A percentile compares a stretch with the other conserved stretches of the same genome.
Evolutionary conservation across 345 rosid species (phyloP).

Genomic region (Lenwebbia sp.): DNA sequence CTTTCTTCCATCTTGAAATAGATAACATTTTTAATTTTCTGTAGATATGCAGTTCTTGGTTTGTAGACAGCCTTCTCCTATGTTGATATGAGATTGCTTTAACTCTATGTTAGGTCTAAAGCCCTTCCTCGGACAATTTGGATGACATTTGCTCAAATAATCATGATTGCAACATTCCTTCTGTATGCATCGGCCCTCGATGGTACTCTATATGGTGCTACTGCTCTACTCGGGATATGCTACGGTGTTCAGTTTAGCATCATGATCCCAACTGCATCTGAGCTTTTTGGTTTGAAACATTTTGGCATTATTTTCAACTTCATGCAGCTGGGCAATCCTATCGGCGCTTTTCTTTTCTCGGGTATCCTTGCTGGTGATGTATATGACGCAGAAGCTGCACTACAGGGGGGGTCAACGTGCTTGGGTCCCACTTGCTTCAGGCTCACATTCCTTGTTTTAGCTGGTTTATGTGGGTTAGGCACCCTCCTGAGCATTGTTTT

Average conservation of each 20-base stretch:
- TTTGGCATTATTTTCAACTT: conserved; percentile 84
- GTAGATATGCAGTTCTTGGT: neutral
- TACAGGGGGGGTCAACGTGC: conserved; percentile 71
- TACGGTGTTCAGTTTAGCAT: conserved; percentile 57
- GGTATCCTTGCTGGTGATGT: conserved; percentile 68
- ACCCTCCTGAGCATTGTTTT: conserved; percentile 50
- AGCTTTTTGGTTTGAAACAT: conserved; percentile 82
- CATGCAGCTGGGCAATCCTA: conserved; percentile 71
- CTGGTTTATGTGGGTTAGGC: conserved; percentile 66
- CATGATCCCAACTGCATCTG: conserved; percentile 76
- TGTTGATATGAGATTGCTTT: neutral
- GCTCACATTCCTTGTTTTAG: conserved; percentile 65
- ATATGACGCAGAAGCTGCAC: conserved; percentile 77
- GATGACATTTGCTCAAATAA: conserved; percentile 49
- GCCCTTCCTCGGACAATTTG: conserved; percentile 70
- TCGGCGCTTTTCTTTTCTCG: conserved; percentile 88
- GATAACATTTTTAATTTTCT: neutral
- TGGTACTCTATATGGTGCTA: conserved; percentile 50
- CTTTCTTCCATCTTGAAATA: neutral
- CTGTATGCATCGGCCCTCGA: conserved; percentile 45
- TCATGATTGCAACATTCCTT: conserved; percentile 51
- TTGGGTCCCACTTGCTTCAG: conserved; percentile 76
- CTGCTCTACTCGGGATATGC: conserved; percentile 64
- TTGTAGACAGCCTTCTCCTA: neutral
- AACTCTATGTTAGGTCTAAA: conserved; percentile 21